Evolutionary conservation across 2,329 filamentous ascomycete species (phyloP).

Genomic region (Colletotrichum tanaceti): DNA sequence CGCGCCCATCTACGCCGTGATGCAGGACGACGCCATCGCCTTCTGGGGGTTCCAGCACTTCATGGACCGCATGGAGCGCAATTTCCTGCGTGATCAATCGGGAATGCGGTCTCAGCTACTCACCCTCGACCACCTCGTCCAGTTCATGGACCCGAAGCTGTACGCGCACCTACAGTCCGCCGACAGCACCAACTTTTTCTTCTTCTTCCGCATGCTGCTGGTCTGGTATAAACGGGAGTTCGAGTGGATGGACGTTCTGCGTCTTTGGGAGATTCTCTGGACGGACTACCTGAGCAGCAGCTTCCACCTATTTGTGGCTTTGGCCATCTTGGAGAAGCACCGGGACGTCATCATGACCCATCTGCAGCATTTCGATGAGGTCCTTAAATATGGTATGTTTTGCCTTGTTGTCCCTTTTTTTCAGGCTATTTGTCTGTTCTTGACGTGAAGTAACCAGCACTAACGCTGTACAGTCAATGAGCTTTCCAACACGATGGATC

Average conservation of each 20-base stretch:
- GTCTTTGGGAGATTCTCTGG: conserved; percentile 94
- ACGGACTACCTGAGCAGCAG: conserved; percentile 89
- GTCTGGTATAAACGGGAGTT: conserved; percentile 99
- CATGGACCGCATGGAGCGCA: conserved; percentile 98
- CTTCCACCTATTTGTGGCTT: conserved; percentile 93
- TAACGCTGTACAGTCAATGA: conserved; percentile 79
- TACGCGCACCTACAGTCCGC: conserved; percentile 90
- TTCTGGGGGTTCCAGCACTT: conserved; percentile 98
- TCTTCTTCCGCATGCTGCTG: conserved; percentile 98
- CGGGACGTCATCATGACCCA: conserved; percentile 97
- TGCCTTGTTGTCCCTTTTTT: too few species aligned
- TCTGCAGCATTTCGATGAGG: conserved; percentile 93
- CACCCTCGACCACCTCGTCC: conserved; percentile 92
- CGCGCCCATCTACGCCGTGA: conserved; percentile 94
- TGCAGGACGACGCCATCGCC: conserved; percentile 95
- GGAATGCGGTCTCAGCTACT: conserved; percentile 94
- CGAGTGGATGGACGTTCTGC: conserved; percentile 84
- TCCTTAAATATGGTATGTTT: conserved; percentile 88
- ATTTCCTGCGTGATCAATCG: conserved; percentile 94
- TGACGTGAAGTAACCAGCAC: conserved; percentile 2
- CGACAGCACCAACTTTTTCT: conserved; percentile 99
- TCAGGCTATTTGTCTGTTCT: too few species aligned
- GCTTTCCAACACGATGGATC: conserved; percentile 90
- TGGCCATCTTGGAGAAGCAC: conserved; percentile 96
- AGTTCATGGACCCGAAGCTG: conserved; percentile 95